phyloP scores from a whole-genome alignment of 2,329 filamentous ascomycete species.

The Exophiala mesophila region DNA sequence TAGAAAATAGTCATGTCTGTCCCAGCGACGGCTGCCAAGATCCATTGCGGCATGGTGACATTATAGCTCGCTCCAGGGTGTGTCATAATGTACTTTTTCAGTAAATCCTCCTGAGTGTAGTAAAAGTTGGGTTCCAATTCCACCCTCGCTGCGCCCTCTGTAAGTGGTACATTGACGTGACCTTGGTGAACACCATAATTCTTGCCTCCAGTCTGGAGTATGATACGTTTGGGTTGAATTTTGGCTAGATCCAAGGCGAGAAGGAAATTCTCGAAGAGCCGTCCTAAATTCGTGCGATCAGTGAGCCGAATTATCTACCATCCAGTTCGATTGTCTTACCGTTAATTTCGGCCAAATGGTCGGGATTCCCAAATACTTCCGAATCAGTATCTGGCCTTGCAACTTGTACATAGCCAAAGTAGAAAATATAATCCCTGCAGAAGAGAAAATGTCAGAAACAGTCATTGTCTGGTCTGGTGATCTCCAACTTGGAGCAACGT shows the following conservation, averaged over 20 bases:
- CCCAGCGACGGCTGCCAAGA: constrained; percentile 35
- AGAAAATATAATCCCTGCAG: constrained; percentile 15
- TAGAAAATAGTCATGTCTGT: constrained; percentile 19
- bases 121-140: constrained; percentile 50
- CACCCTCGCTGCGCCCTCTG: constrained; percentile 43
- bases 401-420: constrained; percentile 17
- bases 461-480: background rate
- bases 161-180: constrained; percentile 38
- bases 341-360: constrained; percentile 12
- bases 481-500: constrained; percentile 2
- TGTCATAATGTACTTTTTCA: constrained; percentile 39
- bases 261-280: constrained; percentile 46
- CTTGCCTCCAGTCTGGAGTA: constrained; percentile 50
- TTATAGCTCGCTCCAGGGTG: constrained; percentile 39
- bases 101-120: constrained; percentile 49
- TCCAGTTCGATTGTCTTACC: constrained; percentile 6
- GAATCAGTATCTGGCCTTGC: constrained; percentile 8
- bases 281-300: constrained; percentile 5
- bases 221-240: constrained; percentile 43
- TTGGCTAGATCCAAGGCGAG: constrained; percentile 38
- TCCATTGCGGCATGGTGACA: constrained; percentile 44
- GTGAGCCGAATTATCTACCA: constrained; percentile 21
- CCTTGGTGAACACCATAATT: constrained; percentile 50
- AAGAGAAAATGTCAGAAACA: constrained; percentile 3
- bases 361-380: constrained; percentile 9